phyloP scores from a whole-genome alignment of 176 grass and related monocot species.

The Musa beccarii region DNA sequence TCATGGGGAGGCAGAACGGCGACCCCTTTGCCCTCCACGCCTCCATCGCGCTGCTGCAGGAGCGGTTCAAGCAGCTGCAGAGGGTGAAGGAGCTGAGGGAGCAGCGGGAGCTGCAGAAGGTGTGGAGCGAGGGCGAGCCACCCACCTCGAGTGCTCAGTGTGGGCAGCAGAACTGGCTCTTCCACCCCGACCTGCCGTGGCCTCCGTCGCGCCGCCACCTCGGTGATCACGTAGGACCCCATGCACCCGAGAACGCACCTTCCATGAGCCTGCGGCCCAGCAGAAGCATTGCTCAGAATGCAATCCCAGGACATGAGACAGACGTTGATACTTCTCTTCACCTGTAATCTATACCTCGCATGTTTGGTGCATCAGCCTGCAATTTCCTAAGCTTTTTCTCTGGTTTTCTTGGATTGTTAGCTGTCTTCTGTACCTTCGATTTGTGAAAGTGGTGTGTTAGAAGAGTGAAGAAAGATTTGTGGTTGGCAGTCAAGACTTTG shows the following conservation, averaged over 20 bases:
- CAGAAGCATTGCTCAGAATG: slow-evolving; percentile 27
- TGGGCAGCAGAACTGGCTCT: not conserved
- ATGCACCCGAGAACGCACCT: slow-evolving; percentile 5
- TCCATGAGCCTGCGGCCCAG: slow-evolving; percentile 24
- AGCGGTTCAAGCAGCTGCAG: slow-evolving; percentile 73
- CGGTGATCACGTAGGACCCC: slow-evolving; percentile 15
- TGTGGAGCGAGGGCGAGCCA: not conserved
- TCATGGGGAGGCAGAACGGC: slow-evolving; percentile 31
- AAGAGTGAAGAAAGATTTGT: no score
- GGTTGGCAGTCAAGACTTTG: no score
- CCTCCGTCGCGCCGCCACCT: slow-evolving; percentile 20
- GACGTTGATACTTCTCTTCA: slow-evolving; percentile 3
- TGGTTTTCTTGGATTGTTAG: no score
- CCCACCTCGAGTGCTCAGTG: not conserved
- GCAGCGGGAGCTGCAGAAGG: slow-evolving; percentile 17
- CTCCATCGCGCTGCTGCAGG: slow-evolving; percentile 67
- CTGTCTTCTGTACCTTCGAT: no score
- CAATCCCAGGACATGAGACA: slow-evolving; percentile 20
- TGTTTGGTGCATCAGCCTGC: no score
- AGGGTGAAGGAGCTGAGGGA: slow-evolving; percentile 74
- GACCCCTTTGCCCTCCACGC: slow-evolving; percentile 24
- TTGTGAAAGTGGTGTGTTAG: no score
- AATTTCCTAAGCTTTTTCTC: no score
- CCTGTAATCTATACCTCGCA: no score
- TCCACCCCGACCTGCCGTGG: not conserved